Evolutionary conservation across 2,329 filamentous ascomycete species (phyloP).

Genomic region (Diaporthe nobilis): DNA sequence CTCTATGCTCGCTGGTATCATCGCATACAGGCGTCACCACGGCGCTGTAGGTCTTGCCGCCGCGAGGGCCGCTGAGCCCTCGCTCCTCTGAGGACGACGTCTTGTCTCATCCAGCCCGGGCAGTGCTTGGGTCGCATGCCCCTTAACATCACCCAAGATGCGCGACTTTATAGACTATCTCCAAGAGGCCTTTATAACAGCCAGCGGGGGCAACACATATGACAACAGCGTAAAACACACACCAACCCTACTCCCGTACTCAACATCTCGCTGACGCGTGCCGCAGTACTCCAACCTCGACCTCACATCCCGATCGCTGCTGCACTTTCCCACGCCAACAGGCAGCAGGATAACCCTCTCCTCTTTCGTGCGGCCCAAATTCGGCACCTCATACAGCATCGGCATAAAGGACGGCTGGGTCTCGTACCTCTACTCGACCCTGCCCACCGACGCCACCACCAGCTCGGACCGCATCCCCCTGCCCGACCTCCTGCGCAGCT

Average conservation of each 20-base stretch:
- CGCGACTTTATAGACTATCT: constrained; percentile 41
- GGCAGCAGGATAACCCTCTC: constrained; percentile 90
- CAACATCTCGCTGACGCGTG: not conserved
- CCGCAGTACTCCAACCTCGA: constrained; percentile 61
- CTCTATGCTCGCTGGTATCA: not conserved
- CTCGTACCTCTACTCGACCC: constrained; percentile 94
- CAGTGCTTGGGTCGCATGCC: not conserved
- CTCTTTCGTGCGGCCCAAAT: constrained; percentile 91
- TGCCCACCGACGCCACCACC: constrained; percentile 74
- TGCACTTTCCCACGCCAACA: constrained; percentile 89
- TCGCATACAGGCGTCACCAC: not conserved
- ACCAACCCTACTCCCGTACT: not conserved
- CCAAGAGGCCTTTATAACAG: constrained; percentile 39
- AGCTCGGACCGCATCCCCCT: constrained; percentile 83
- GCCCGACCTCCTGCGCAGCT: constrained; percentile 83
- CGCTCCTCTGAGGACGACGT: not conserved
- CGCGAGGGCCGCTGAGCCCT: constrained; percentile 28
- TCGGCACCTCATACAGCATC: constrained; percentile 93
- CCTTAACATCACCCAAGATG: constrained; percentile 28
- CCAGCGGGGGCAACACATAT: constrained; percentile 43
- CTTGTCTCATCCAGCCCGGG: not conserved
- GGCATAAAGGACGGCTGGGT: constrained; percentile 97
- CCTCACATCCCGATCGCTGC: constrained; percentile 60
- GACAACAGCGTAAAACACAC: constrained; percentile 39
- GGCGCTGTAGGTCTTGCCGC: not conserved